phyloP scores from a whole-genome alignment of 768 basidiomycete species.

The Tubosaeta brunneosetosa region DNA sequence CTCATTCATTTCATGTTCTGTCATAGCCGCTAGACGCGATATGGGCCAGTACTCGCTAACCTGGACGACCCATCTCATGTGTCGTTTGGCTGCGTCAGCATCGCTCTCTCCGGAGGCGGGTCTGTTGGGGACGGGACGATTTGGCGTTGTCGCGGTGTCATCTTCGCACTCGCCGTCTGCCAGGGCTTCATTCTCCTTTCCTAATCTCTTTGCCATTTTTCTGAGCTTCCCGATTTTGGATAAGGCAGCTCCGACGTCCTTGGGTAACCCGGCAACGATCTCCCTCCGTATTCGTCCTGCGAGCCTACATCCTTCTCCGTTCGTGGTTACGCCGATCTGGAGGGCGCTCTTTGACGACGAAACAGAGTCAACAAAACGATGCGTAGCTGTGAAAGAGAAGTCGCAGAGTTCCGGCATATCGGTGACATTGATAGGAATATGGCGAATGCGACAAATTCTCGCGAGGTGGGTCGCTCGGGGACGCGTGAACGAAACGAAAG shows the following conservation, averaged over 20 bases:
- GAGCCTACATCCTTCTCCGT: constrained; percentile 86
- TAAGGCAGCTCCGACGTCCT: constrained; percentile 70
- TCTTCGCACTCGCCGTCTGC: constrained; percentile 52
- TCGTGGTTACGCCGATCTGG: constrained; percentile 84
- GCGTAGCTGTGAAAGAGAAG: constrained; percentile 81
- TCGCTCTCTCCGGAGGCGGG: constrained; percentile 31
- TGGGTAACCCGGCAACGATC: constrained; percentile 69
- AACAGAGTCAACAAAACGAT: constrained; percentile 63
- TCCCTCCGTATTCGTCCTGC: constrained; percentile 77
- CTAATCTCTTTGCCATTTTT: constrained; percentile 40
- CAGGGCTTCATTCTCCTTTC: constrained; percentile 1
- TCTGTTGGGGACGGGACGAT: constrained; percentile 56
- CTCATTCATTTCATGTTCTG: constrained; percentile 61
- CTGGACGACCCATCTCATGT: constrained; percentile 93
- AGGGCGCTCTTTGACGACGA: constrained; percentile 47
- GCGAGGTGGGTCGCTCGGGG: constrained; percentile 58
- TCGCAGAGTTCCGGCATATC: constrained; percentile 86
- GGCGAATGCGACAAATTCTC: constrained; percentile 46
- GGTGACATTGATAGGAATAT: constrained; percentile 80
- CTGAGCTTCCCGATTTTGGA: constrained; percentile 69
- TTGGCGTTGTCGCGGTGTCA: constrained; percentile 52
- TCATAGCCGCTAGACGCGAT: constrained; percentile 65
- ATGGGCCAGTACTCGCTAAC: constrained; percentile 96
- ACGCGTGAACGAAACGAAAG: constrained; percentile 27
- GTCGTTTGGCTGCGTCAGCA: constrained; percentile 48